Percentiles rank a stretch among this genome's conserved stretches.
These are phyloP conservation scores for Lachancea quebecensis DNA, from an alignment of 805 yeast species.

Conservation along the genomic window DNA sequence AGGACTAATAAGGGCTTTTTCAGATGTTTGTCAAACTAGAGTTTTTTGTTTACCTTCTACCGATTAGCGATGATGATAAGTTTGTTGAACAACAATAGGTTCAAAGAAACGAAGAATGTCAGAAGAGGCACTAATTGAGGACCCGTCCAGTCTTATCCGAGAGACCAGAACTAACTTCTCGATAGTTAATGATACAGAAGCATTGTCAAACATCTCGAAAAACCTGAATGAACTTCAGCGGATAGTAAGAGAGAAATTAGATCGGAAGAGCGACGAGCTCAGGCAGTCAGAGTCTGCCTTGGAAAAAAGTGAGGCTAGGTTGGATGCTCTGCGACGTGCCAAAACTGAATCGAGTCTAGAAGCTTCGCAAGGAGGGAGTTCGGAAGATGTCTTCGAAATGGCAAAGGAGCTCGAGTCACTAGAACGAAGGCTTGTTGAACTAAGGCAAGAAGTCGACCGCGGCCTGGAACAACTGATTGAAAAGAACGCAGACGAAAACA, in stretches of 20 bases:
- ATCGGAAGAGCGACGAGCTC: constrained; percentile 1
- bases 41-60: no score
- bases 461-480: constrained; percentile 14
- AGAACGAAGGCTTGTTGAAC: constrained; percentile 15
- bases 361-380: constrained; percentile 6
- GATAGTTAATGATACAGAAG: constrained; percentile 11
- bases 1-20: not conserved
- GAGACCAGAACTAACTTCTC: constrained; percentile 24
- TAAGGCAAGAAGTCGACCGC: constrained; percentile 19
- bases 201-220: constrained; percentile 1
- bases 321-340: constrained; percentile 2
- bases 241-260: constrained; percentile 2
- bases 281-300: not conserved
- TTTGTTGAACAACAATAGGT: not conserved
- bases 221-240: constrained; percentile 5
- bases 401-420: constrained; percentile 21
- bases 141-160: constrained; percentile 19
- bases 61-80: no score
- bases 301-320: constrained; percentile 3
- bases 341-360: not conserved
- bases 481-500: not conserved
- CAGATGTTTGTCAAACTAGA: not conserved
- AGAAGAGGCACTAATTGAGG: constrained; percentile 14
- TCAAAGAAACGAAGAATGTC: constrained; percentile 6
- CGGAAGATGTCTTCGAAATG: constrained; percentile 13